Conservation (phyloP, 345 rosid species). For the Bruguiera sexangula region DNA sequence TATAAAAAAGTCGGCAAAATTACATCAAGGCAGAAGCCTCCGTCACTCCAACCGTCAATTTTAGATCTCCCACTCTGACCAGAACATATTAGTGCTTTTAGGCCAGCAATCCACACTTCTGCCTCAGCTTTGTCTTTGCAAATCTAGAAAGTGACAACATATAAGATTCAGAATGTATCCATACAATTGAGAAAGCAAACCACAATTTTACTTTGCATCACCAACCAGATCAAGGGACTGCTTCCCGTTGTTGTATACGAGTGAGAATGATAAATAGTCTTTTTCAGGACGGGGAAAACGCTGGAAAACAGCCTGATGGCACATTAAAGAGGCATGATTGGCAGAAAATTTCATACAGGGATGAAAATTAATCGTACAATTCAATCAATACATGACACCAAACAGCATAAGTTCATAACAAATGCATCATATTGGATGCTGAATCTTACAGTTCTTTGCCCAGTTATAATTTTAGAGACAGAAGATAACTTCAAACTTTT, state of each 20-base stretch:
- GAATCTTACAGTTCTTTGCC: constrained; percentile 90
- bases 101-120: constrained; percentile 89
- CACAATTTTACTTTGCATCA: constrained; percentile 19
- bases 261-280: constrained; percentile 90
- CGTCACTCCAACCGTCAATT: constrained; percentile 97
- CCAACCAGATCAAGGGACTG: constrained; percentile 95
- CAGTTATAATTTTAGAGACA: constrained; percentile 82
- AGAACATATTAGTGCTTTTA: constrained; percentile 64
- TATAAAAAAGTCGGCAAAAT: constrained; percentile 24
- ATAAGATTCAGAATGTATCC: constrained; percentile 16
- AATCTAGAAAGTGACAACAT: constrained; percentile 44
- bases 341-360: constrained; percentile 12
- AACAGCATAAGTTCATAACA: background rate
- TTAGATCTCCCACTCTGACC: constrained; percentile 92
- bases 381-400: background rate
- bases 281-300: constrained; percentile 79
- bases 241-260: constrained; percentile 78
- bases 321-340: constrained; percentile 19
- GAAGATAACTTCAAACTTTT: constrained; percentile 79
- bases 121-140: constrained; percentile 98
- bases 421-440: constrained; percentile 1
- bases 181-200: constrained; percentile 7
- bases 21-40: constrained; percentile 81
- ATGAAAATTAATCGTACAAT: background rate
- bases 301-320: constrained; percentile 75